A percentile compares a stretch with the other conserved stretches of the same genome.
Conservation (phyloP, 2,329 filamentous ascomycete species). For the Colletotrichum neosansevieriae region DNA sequence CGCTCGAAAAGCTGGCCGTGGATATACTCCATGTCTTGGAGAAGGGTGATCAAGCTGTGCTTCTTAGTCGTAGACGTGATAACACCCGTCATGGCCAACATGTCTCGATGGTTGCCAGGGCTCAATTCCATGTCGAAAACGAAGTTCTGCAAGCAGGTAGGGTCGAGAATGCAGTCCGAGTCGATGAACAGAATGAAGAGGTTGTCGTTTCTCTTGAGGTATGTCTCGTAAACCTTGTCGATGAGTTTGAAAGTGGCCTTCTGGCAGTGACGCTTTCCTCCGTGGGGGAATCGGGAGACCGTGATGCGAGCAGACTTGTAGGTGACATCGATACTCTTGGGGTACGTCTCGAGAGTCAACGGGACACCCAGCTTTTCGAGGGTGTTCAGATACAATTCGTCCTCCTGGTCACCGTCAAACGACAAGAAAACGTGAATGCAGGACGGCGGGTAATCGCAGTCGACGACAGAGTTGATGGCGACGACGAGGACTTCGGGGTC, state of each 20-base stretch:
- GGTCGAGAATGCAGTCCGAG: slow-evolving; percentile 94
- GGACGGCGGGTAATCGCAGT: slow-evolving; percentile 91
- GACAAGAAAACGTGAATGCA: slow-evolving; percentile 96
- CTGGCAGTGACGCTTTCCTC: slow-evolving; percentile 93
- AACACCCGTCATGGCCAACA: slow-evolving; percentile 97
- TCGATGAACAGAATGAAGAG: slow-evolving; percentile 97
- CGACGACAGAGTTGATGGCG: slow-evolving; percentile 90
- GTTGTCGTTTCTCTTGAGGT: slow-evolving; percentile 88
- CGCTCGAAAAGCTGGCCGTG: slow-evolving; percentile 97
- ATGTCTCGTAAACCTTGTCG: slow-evolving; percentile 90
- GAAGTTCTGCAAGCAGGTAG: slow-evolving; percentile 94
- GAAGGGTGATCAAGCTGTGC: slow-evolving; percentile 87
- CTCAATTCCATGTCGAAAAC: slow-evolving; percentile 99
- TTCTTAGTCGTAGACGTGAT: slow-evolving; percentile 94
- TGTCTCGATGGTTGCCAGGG: slow-evolving; percentile 89
- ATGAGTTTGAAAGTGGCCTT: slow-evolving; percentile 94
- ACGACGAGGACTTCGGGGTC: slow-evolving; percentile 85
- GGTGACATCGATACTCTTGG: slow-evolving; percentile 88
- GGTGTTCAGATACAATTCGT: slow-evolving; percentile 89
- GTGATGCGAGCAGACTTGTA: slow-evolving; percentile 89
- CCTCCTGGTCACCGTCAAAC: slow-evolving; percentile 90
- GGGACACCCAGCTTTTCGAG: slow-evolving; percentile 88
- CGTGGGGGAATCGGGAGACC: slow-evolving; percentile 91
- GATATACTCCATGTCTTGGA: slow-evolving; percentile 98
- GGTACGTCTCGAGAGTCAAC: slow-evolving; percentile 80